Percentiles rank a stretch among this genome's conserved stretches.
phyloP scores from a whole-genome alignment of 2,329 filamentous ascomycete species.

The Colletotrichum graminicola region DNA sequence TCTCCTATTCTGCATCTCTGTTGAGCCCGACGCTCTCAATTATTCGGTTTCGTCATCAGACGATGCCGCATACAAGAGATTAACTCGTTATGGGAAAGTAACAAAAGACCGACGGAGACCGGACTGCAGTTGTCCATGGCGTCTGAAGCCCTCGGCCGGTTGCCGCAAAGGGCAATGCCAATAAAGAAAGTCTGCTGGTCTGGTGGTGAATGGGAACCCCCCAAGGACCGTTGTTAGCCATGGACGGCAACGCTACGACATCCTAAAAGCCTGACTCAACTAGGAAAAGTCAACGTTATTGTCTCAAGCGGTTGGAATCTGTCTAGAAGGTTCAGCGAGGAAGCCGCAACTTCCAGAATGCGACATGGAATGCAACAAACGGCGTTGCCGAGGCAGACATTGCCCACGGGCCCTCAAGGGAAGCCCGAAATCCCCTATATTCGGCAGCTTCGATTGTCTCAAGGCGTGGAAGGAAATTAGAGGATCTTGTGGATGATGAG shows the following conservation, averaged over 20 bases:
- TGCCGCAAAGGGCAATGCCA: slow-evolving; percentile 18
- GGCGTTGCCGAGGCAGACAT: slow-evolving; percentile 31
- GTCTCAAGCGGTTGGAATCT: slow-evolving; percentile 27
- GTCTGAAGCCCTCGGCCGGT: slow-evolving; percentile 21
- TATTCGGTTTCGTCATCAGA: slow-evolving; percentile 34
- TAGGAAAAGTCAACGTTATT: slow-evolving; percentile 25
- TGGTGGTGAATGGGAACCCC: neutral
- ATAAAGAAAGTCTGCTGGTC: slow-evolving; percentile 15
- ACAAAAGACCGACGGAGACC: slow-evolving; percentile 6
- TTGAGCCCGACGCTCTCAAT: slow-evolving; percentile 8
- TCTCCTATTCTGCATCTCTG: neutral
- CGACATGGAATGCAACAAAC: slow-evolving; percentile 36
- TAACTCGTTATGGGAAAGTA: slow-evolving; percentile 14
- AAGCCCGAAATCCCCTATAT: slow-evolving; percentile 26
- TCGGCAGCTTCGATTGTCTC: slow-evolving; percentile 31
- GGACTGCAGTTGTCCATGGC: slow-evolving; percentile 16
- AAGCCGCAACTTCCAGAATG: slow-evolving; percentile 36
- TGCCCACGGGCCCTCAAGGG: slow-evolving; percentile 22
- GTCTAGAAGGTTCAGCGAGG: slow-evolving; percentile 8
- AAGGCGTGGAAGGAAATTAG: slow-evolving; percentile 36
- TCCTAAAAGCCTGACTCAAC: slow-evolving; percentile 24
- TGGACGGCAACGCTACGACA: slow-evolving; percentile 30
- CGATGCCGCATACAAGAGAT: slow-evolving; percentile 24
- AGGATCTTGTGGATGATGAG: slow-evolving; percentile 36
- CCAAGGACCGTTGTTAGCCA: slow-evolving; percentile 19